Evolutionary conservation across 2,329 filamentous ascomycete genomes (phyloP).

Genomic region (Paracorniculantispora psalliotae): DNA sequence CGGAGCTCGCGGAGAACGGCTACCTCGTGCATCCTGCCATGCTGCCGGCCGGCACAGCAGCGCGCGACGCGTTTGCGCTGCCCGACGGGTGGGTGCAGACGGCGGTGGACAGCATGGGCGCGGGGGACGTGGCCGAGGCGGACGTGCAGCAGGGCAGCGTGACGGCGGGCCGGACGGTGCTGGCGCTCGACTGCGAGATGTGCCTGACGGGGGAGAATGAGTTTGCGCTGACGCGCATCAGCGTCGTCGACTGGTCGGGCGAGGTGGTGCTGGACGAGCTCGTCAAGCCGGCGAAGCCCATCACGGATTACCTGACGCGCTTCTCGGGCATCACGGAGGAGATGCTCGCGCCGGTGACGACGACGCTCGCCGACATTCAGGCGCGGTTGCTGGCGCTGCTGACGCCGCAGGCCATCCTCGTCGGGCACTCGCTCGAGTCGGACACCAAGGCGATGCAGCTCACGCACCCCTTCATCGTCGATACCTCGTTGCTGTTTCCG

Average conservation of each 20-base stretch:
- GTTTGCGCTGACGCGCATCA: slow-evolving; percentile 83
- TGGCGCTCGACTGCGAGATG: slow-evolving; percentile 96
- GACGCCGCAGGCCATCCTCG: slow-evolving; percentile 64
- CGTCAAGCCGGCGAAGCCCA: slow-evolving; percentile 83
- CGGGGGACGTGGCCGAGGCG: slow-evolving; percentile 61
- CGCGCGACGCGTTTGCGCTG: slow-evolving; percentile 44
- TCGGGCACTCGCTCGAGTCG: slow-evolving; percentile 78
- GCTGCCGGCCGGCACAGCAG: slow-evolving; percentile 52
- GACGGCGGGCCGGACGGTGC: slow-evolving; percentile 71
- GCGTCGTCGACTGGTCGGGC: slow-evolving; percentile 81
- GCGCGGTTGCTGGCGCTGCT: slow-evolving; percentile 67
- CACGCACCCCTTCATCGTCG: slow-evolving; percentile 88
- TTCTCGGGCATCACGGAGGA: slow-evolving; percentile 89
- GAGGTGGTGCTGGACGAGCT: slow-evolving; percentile 79
- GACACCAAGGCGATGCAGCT: slow-evolving; percentile 80
- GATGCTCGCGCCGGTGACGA: slow-evolving; percentile 78
- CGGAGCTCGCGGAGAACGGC: slow-evolving; percentile 77
- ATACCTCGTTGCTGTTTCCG: slow-evolving; percentile 85
- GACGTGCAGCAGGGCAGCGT: slow-evolving; percentile 77
- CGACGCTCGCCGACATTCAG: slow-evolving; percentile 79
- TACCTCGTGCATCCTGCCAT: slow-evolving; percentile 79
- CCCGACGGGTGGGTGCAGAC: slow-evolving; percentile 82
- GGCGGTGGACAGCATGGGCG: slow-evolving; percentile 58
- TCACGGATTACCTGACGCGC: slow-evolving; percentile 85
- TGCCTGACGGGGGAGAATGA: slow-evolving; percentile 77